Conservation (phyloP, 495 filamentous ascomycete species). For the Beverwykella pulmonaria region DNA sequence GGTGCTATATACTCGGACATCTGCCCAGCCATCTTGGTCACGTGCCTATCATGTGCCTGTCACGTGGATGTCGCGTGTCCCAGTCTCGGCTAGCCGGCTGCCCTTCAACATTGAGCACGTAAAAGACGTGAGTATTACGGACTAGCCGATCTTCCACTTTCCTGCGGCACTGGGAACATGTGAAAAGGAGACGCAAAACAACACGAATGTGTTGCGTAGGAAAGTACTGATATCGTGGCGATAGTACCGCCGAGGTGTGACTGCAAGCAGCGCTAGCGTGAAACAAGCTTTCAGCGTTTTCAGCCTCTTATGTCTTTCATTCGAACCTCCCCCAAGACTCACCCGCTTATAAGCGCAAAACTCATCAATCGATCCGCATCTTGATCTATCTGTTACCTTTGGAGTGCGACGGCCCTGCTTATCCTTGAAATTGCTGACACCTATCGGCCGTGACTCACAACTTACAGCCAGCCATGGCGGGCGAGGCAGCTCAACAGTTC, state of each 20-base stretch:
- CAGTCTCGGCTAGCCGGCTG: no score
- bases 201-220: not conserved
- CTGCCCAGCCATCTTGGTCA: no score
- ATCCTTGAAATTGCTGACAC: no score
- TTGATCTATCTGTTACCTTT: not conserved
- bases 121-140: no score
- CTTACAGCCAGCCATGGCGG: not conserved
- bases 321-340: not conserved
- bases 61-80: no score
- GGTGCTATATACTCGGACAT: no score
- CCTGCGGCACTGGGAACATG: not conserved
- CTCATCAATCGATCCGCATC: not conserved
- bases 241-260: not conserved
- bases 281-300: constrained; percentile 22
- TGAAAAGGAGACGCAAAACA: not conserved
- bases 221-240: not conserved
- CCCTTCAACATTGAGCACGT: no score
- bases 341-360: not conserved
- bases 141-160: no score
- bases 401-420: no score
- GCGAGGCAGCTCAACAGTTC: not conserved
- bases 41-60: no score
- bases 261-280: constrained; percentile 7
- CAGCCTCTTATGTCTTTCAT: constrained; percentile 1
- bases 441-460: not conserved